These are phyloP conservation scores for Zizania latifolia DNA, from an alignment of 176 grass and related monocot genomes.

Conservation along the genomic window DNA sequence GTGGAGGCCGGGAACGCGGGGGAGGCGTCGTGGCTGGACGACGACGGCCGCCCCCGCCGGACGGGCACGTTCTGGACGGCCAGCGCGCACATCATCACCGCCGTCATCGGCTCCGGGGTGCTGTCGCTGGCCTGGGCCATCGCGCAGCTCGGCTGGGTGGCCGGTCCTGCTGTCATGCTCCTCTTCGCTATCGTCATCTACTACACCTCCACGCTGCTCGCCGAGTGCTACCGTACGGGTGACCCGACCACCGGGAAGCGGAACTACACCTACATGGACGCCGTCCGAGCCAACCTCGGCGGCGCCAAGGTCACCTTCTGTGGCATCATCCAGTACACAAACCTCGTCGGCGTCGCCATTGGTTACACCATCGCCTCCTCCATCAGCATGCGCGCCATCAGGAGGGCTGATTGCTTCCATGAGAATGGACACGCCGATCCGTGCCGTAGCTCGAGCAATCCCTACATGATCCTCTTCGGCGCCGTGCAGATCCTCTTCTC, in stretches of 20 bases:
- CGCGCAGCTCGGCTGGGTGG: constrained; percentile 57
- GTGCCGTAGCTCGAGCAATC: constrained; percentile 34
- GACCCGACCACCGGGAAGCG: constrained; percentile 27
- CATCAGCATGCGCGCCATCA: constrained; percentile 52
- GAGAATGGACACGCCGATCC: constrained; percentile 11
- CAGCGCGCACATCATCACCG: constrained; percentile 50
- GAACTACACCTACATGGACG: constrained; percentile 66
- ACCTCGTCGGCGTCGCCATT: constrained; percentile 47
- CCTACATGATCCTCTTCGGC: constrained; percentile 47
- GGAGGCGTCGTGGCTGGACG: constrained; percentile 12
- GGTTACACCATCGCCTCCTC: constrained; percentile 47
- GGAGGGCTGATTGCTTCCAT: constrained; percentile 34
- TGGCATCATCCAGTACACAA: constrained; percentile 42
- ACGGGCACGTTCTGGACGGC: constrained; percentile 50
- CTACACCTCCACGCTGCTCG: constrained; percentile 49
- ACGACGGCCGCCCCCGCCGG: constrained; percentile 19
- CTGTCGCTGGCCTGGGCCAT: constrained; percentile 52
- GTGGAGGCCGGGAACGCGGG: constrained; percentile 31
- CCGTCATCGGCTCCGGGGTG: constrained; percentile 60
- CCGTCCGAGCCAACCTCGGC: constrained; percentile 52
- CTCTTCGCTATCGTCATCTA: constrained; percentile 47
- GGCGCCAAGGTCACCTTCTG: constrained; percentile 32
- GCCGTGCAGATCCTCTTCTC: constrained; percentile 37
- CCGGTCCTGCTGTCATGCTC: constrained; percentile 42
- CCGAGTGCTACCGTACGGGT: constrained; percentile 58